A percentile compares a stretch with the other conserved stretches of the same genome.
phyloP scores from a whole-genome alignment of 345 rosid species.

The Psidium guajava region DNA sequence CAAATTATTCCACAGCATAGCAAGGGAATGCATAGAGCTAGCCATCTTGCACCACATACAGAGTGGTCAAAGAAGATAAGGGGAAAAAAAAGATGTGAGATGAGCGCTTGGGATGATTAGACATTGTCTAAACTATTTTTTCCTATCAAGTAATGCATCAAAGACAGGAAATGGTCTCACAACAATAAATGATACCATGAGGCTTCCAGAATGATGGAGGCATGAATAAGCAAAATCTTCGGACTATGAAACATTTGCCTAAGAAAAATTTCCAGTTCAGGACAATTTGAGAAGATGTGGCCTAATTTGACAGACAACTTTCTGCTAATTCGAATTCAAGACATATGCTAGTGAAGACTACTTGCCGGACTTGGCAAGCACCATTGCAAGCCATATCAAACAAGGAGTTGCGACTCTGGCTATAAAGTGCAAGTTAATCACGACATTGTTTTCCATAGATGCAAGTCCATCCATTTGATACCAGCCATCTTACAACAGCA shows the following conservation, averaged over 20 bases:
- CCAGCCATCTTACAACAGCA: not conserved
- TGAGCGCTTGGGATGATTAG: not conserved
- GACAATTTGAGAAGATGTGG: not conserved
- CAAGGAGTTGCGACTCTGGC: not conserved
- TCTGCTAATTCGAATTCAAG: too few species aligned
- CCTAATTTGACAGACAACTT: not conserved
- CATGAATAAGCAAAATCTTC: not conserved
- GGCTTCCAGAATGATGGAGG: not conserved
- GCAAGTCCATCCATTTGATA: not conserved
- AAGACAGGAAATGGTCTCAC: not conserved
- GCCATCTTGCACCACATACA: not conserved
- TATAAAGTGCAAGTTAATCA: not conserved
- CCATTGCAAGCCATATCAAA: not conserved
- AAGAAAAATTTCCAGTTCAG: not conserved
- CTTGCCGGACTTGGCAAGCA: not conserved
- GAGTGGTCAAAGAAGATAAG: not conserved
- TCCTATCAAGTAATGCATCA: not conserved
- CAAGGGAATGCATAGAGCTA: not conserved
- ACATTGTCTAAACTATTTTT: not conserved
- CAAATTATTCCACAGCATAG: not conserved
- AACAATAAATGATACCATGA: not conserved
- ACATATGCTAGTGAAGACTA: not conserved
- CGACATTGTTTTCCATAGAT: not conserved
- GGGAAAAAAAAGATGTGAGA: not conserved
- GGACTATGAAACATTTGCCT: not conserved